Evolutionary conservation across 1,139 yeast species (phyloP).

Genomic region (Geotrichum cucujoidarum): DNA sequence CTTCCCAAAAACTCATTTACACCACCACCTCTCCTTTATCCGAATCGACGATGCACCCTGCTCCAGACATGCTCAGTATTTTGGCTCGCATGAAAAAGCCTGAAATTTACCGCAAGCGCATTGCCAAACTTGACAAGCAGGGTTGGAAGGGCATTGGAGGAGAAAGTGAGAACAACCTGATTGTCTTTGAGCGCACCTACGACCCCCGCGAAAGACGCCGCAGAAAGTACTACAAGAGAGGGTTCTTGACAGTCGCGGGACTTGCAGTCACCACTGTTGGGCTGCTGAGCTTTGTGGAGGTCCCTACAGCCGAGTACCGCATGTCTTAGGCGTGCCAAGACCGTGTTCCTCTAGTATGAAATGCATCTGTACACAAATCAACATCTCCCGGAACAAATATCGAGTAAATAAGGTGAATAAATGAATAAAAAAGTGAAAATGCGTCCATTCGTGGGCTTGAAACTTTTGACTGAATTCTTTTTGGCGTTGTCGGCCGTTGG

Average conservation of each 20-base stretch:
- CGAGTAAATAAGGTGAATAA: too few relatives aligned
- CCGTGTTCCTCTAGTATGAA: too few relatives aligned
- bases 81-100: constrained; percentile 41
- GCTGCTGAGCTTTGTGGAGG: neutral
- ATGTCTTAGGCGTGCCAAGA: too few relatives aligned
- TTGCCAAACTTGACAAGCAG: constrained; percentile 39
- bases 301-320: neutral
- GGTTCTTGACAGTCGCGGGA: neutral
- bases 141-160: constrained; percentile 48
- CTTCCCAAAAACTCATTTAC: constrained; percentile 41
- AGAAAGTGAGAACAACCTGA: constrained; percentile 32
- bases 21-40: constrained; percentile 23
- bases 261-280: neutral
- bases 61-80: constrained; percentile 21
- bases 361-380: too few relatives aligned
- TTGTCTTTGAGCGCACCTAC: constrained; percentile 37
- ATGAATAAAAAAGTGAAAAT: too few relatives aligned
- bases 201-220: neutral
- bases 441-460: too few relatives aligned
- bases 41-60: neutral
- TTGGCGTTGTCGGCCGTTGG: neutral
- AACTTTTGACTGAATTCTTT: neutral
- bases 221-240: neutral
- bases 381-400: too few relatives aligned
- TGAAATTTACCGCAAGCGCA: constrained; percentile 33